Conservation (phyloP, 208 protist species). For the Ichthyophonus hoferi region DNA sequence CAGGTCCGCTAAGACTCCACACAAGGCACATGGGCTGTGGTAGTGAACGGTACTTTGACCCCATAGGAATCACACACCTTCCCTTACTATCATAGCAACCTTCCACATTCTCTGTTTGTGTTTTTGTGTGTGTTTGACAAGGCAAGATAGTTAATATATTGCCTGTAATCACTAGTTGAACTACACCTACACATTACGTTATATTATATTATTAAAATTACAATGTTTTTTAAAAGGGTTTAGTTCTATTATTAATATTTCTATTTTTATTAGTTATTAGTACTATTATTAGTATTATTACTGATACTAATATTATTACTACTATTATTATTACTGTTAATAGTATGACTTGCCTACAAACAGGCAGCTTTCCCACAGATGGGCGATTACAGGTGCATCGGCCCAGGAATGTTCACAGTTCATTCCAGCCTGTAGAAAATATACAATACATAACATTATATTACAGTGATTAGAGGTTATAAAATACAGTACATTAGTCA, state of each 20-base stretch:
- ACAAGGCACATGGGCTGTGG: neutral
- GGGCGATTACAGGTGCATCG: constrained; percentile 49
- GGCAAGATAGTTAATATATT: too few species aligned
- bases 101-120: constrained; percentile 2
- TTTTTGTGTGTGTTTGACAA: neutral
- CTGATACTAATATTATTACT: too few species aligned
- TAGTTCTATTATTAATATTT: too few species aligned
- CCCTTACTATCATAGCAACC: neutral
- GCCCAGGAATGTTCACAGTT: constrained; percentile 55
- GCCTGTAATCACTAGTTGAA: too few species aligned
- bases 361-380: constrained; percentile 43
- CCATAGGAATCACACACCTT: neutral
- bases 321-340: too few species aligned
- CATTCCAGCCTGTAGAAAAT: neutral
- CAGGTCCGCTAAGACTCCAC: neutral
- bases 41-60: neutral
- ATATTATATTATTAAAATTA: too few species aligned
- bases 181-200: too few species aligned
- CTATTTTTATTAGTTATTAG: too few species aligned
- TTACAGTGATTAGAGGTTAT: too few species aligned
- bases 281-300: too few species aligned
- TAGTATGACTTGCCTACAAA: constrained; percentile 18
- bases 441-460: too few species aligned
- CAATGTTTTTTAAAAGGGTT: too few species aligned
- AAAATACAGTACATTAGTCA: neutral